These are phyloP conservation scores for Aethionema arabicum DNA, from an alignment of 345 rosid species.

Conservation along the genomic window DNA sequence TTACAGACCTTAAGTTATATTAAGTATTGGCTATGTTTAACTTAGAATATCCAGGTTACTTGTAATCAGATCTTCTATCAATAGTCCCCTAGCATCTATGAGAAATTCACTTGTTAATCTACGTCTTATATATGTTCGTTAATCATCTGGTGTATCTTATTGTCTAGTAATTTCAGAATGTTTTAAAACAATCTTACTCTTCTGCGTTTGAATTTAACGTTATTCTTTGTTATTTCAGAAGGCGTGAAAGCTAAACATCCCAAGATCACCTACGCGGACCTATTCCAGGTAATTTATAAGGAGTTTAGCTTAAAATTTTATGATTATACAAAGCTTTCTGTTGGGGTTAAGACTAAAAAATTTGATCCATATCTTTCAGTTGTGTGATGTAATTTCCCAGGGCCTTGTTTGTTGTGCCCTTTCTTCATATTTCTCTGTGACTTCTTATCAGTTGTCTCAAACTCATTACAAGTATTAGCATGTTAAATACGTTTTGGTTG, in stretches of 20 bases:
- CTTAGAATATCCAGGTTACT: background rate
- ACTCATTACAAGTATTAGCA: background rate
- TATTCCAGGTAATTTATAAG: conserved; percentile 15
- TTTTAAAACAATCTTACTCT: background rate
- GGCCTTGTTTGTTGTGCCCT: background rate
- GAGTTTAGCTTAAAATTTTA: background rate
- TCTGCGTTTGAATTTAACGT: background rate
- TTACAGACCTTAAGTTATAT: background rate
- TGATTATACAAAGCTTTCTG: background rate
- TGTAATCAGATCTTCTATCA: background rate
- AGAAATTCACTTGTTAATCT: conserved; percentile 9
- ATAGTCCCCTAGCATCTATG: background rate
- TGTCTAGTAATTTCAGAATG: background rate
- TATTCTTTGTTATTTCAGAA: conserved; percentile 23
- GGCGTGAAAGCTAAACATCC: conserved; percentile 68
- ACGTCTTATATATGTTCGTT: too few species aligned
- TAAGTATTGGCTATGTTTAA: background rate
- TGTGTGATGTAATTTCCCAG: too few species aligned
- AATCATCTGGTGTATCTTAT: background rate
- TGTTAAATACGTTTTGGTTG: conserved; percentile 1
- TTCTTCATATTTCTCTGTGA: background rate
- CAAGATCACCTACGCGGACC: conserved; percentile 69
- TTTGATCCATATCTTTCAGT: background rate
- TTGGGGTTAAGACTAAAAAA: background rate
- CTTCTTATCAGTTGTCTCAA: background rate